Conservation (phyloP, 2,329 filamentous ascomycete species). For the Calonectria ilicicola region DNA sequence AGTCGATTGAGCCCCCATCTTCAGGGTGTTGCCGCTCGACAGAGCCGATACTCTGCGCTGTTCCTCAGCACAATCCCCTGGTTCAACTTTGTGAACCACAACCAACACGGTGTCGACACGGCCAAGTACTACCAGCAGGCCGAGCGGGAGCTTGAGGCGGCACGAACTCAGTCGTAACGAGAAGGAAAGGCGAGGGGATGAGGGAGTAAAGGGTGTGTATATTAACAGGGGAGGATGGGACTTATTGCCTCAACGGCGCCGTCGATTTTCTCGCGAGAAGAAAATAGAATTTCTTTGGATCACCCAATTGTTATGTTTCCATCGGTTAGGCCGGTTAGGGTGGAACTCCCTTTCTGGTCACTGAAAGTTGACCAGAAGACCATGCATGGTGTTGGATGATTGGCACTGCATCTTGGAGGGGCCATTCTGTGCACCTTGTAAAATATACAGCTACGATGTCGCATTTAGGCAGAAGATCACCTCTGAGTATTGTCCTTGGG, state of each 20-base stretch:
- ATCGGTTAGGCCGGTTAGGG: background rate
- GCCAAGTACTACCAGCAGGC: conserved; percentile 98
- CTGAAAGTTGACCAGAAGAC: no score
- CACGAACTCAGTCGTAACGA: conserved; percentile 18
- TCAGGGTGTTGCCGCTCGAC: conserved; percentile 91
- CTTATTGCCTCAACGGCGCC: conserved; percentile 35
- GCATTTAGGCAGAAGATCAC: background rate
- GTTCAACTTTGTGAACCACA: conserved; percentile 99
- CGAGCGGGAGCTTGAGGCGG: conserved; percentile 88
- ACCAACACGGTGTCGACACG: conserved; percentile 94
- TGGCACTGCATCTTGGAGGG: no score
- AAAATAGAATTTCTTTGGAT: conserved; percentile 34
- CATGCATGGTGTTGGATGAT: background rate
- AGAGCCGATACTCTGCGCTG: conserved; percentile 90
- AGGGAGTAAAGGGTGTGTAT: conserved; percentile 37
- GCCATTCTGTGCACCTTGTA: background rate
- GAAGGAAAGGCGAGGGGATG: background rate
- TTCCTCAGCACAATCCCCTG: conserved; percentile 89
- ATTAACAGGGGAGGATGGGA: conserved; percentile 36
- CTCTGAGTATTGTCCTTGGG: no score
- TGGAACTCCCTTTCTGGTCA: background rate
- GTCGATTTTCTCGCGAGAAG: conserved; percentile 36
- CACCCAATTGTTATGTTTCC: background rate
- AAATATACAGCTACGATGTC: background rate
- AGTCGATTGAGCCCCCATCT: conserved; percentile 85